Evolutionary conservation across 2,329 filamentous ascomycete species (phyloP).

Genomic region (Aspergillus quadrilineatus): DNA sequence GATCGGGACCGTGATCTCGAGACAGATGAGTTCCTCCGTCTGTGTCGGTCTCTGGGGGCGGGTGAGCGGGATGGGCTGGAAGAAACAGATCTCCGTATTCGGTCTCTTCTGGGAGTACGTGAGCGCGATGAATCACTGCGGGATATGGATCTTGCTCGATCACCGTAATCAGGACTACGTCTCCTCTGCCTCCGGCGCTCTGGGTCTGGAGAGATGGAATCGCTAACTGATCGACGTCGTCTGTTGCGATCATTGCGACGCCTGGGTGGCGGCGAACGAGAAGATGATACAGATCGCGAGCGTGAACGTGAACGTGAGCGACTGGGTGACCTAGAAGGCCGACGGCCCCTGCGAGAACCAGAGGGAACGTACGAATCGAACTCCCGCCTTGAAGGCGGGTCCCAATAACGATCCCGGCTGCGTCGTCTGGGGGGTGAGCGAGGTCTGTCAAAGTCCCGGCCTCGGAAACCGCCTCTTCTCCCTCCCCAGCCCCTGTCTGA

Average conservation of each 20-base stretch:
- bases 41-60: slow-evolving; percentile 30
- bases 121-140: slow-evolving; percentile 54
- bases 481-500: slow-evolving; percentile 39
- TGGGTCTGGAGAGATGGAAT: slow-evolving; percentile 43
- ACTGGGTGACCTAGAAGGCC: slow-evolving; percentile 34
- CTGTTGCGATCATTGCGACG: slow-evolving; percentile 29
- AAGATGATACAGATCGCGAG: slow-evolving; percentile 34
- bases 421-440: slow-evolving; percentile 54
- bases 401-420: slow-evolving; percentile 47
- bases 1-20: slow-evolving; percentile 40
- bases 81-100: slow-evolving; percentile 42
- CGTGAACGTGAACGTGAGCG: slow-evolving; percentile 30
- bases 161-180: slow-evolving; percentile 43
- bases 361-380: slow-evolving; percentile 59
- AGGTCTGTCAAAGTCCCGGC: slow-evolving; percentile 50
- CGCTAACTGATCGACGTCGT: slow-evolving; percentile 34
- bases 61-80: slow-evolving; percentile 40
- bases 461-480: slow-evolving; percentile 36
- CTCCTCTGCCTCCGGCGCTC: slow-evolving; percentile 36
- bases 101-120: slow-evolving; percentile 54
- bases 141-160: slow-evolving; percentile 51
- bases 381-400: slow-evolving; percentile 50
- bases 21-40: slow-evolving; percentile 35
- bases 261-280: slow-evolving; percentile 34
- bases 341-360: slow-evolving; percentile 42